phyloP scores from a whole-genome alignment of 257 asterid species.

The Solanum tarijense region DNA sequence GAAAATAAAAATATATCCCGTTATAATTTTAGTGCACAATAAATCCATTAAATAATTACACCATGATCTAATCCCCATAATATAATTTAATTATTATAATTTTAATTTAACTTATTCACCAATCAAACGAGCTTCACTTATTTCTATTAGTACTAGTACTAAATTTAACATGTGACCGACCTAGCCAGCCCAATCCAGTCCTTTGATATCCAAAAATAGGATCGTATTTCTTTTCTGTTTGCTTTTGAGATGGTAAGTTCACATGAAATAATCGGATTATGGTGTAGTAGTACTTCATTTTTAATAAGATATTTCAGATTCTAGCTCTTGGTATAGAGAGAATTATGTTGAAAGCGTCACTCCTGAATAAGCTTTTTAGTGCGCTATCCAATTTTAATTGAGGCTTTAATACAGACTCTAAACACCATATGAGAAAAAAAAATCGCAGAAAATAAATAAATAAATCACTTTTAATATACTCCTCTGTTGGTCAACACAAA shows the following conservation, averaged over 20 bases:
- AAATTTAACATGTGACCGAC: neutral
- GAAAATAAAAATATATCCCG: neutral
- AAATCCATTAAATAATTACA: neutral
- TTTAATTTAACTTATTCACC: neutral
- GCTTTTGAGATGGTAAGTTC: neutral
- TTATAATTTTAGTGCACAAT: neutral
- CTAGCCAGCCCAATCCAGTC: neutral
- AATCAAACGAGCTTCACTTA: neutral
- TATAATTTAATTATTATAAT: neutral
- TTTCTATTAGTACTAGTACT: neutral
- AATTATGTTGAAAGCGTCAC: neutral
- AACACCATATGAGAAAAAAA: neutral
- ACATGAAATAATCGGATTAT: neutral
- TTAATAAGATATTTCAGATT: accelerated
- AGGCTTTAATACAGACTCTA: no score
- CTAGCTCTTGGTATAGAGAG: accelerated
- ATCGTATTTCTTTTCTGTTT: neutral
- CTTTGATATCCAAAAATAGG: neutral
- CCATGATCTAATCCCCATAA: neutral
- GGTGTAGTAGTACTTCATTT: neutral
- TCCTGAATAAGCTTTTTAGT: accelerated
- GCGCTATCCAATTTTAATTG: accelerated
- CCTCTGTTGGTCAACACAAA: neutral
- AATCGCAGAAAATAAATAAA: no score
- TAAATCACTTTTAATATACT: neutral